Evolutionary conservation across 2,329 filamentous ascomycete genomes (phyloP), one percentile per base, ranked within the genome.

Genomic region (Calcarisporium arbuscula): DNA sequence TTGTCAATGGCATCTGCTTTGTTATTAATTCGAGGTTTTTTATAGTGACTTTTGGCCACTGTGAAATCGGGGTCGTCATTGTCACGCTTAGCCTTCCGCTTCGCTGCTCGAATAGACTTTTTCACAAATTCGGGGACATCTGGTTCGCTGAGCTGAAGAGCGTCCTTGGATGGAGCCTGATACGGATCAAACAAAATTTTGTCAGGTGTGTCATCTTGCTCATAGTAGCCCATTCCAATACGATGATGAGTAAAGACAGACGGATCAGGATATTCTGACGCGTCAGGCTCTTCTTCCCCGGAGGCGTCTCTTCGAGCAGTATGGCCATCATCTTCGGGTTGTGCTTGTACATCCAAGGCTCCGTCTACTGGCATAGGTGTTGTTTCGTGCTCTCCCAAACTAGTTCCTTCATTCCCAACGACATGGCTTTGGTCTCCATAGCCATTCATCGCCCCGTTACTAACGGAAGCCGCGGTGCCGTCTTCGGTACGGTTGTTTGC

Each of bases 211-310:
- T 75, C 70, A 39, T 74, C 71, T 45, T 75, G 72, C 37, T 77
- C 67, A 48, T 77, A 79, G 51, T 77, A 78, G 8, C 72, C 74
- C 62, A 75, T 70, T 12, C 74, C 74, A 42, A 77, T 70, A 20
- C 70, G 61, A 32, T 70, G 67, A n/a, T 58, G 60, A 26, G 56
- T 58, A 23, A 67, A 51, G 22, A 61, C 47, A n/a, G 66, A 59
- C 6, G 69, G 68, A 38, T 76, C 71, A 0, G 71, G 70, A 42
- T 72, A 72, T 3, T 56, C 46, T 2, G 61, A 57, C 8, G 47
- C 44, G 32, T 61, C 54, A 7, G 43, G 45, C 16, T 51, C 47
- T 19, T 54, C 47, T 11, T 48, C 43, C 19, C 40, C 34, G 9
- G 43, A 41, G 10, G 33, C 30, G 32, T 22, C 38, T 23, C 10